Conservation (phyloP, 75 land plant genomes). For the Pinus tabuliformis region DNA sequence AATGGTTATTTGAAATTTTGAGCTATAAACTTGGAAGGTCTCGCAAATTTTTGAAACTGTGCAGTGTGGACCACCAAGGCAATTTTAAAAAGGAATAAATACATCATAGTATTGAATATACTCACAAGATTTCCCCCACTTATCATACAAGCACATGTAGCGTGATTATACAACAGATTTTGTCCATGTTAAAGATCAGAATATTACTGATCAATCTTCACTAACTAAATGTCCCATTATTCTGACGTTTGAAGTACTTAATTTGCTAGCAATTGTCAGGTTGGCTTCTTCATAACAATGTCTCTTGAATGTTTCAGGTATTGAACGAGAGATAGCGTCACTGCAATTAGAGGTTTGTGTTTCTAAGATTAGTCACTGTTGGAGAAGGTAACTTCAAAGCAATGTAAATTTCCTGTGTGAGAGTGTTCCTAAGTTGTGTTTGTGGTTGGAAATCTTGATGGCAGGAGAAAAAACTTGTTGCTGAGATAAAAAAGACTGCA, state of each 20-base stretch:
- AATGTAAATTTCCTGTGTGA: not conserved
- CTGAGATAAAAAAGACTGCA: constrained; percentile 97
- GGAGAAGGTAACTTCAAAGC: not conserved
- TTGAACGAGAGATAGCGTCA: constrained; percentile 90
- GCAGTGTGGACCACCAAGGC: no score
- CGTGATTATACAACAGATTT: not conserved
- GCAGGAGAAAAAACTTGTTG: constrained; percentile 96
- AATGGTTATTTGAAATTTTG: not conserved
- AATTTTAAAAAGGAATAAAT: not conserved
- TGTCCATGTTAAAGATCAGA: not conserved
- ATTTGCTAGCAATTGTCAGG: not conserved
- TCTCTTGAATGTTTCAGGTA: constrained; percentile 38
- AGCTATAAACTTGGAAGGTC: not conserved
- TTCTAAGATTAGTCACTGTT: not conserved
- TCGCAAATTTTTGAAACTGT: not conserved
- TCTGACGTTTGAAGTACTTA: not conserved
- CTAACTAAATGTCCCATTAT: not conserved
- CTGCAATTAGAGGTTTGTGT: constrained; percentile 83
- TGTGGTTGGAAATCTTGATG: not conserved
- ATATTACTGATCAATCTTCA: not conserved
- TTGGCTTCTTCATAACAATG: not conserved
- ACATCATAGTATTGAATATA: not conserved
- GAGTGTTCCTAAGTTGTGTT: not conserved
- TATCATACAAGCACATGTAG: not conserved
- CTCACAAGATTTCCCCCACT: not conserved